Evolutionary conservation across 1,139 yeast genomes (phyloP).

Genomic region (Lodderomyces elongisporus): DNA sequence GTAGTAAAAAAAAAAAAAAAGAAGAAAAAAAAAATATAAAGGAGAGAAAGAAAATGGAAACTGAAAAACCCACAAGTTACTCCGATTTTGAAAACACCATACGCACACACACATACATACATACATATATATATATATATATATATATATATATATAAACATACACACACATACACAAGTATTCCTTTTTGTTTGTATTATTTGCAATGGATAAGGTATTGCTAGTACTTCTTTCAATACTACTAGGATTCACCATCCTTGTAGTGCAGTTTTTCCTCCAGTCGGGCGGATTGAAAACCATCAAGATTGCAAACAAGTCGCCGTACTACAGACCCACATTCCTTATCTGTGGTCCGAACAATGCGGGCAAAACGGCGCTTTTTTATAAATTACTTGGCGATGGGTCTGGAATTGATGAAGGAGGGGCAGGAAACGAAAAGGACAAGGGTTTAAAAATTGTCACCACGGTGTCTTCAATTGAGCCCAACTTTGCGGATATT

Average conservation of each 20-base stretch:
- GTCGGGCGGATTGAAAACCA: conserved; percentile 18
- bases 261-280: conserved; percentile 22
- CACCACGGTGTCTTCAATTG: conserved; percentile 42
- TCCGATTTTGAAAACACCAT: no score
- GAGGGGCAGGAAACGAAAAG: conserved; percentile 6
- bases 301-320: conserved; percentile 15
- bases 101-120: no score
- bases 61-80: no score
- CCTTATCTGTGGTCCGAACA: conserved; percentile 66
- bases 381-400: conserved; percentile 31
- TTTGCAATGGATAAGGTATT: conserved; percentile 30
- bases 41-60: no score
- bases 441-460: conserved; percentile 15
- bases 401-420: conserved; percentile 6
- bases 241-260: conserved; percentile 22
- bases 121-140: no score
- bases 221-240: conserved; percentile 18
- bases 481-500: conserved; percentile 29
- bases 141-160: no score
- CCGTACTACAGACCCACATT: conserved; percentile 44
- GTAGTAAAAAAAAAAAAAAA: no score
- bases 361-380: conserved; percentile 72
- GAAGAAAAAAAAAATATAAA: no score
- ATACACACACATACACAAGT: no score
- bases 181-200: no score